Conservation (phyloP, 2,329 filamentous ascomycete species). For the Ceratocystis harringtonii region DNA sequence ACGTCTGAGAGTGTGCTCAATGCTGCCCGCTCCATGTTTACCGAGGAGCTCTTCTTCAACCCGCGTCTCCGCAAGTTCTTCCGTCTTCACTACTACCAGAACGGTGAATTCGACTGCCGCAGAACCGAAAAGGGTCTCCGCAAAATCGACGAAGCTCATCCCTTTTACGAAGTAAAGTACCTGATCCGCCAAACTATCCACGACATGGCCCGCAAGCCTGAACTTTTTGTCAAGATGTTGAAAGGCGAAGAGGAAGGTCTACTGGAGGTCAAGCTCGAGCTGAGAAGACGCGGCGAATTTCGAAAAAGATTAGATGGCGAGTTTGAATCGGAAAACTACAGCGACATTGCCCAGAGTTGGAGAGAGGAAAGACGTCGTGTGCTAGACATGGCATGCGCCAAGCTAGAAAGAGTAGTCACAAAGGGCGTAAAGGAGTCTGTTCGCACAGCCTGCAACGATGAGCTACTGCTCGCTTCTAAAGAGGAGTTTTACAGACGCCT, state of each 20-base stretch:
- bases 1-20: conserved; percentile 62
- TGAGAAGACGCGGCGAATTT: conserved; percentile 65
- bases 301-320: conserved; percentile 61
- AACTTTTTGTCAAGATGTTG: conserved; percentile 92
- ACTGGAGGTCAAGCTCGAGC: conserved; percentile 65
- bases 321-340: conserved; percentile 90
- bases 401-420: conserved; percentile 68
- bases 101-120: conserved; percentile 70
- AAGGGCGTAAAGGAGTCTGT: conserved; percentile 92
- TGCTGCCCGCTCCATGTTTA: conserved; percentile 73
- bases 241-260: conserved; percentile 90
- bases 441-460: conserved; percentile 84
- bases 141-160: conserved; percentile 86
- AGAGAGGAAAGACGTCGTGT: conserved; percentile 76
- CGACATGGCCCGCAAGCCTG: conserved; percentile 68
- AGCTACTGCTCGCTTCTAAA: conserved; percentile 73
- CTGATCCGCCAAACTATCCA: conserved; percentile 74
- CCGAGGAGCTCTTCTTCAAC: conserved; percentile 77
- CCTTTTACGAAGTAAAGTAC: conserved; percentile 97
- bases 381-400: conserved; percentile 63
- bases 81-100: conserved; percentile 67
- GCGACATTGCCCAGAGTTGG: conserved; percentile 89
- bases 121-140: conserved; percentile 88
- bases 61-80: conserved; percentile 82
- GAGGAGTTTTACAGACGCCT: conserved; percentile 80